Evolutionary conservation across 106 monocot genomes (phyloP).

Genomic region (Dendrobium officinale): DNA sequence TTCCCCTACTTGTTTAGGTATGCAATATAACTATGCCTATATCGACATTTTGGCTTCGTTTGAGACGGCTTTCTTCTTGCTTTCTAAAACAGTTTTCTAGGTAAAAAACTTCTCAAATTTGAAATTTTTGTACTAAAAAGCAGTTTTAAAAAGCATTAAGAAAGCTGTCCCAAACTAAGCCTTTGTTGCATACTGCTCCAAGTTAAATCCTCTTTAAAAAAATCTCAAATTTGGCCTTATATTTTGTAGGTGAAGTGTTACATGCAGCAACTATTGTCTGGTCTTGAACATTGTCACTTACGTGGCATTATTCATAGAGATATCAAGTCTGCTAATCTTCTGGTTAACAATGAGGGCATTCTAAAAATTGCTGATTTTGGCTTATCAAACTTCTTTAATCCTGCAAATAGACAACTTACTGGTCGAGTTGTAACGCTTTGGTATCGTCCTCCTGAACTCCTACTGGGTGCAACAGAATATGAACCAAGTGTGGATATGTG

Average conservation of each 20-base stretch:
- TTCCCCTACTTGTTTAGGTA: background rate
- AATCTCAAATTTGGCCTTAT: background rate
- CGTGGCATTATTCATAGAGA: conserved; percentile 78
- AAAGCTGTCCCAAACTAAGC: too few species aligned
- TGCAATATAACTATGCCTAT: background rate
- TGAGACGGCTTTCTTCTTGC: too few species aligned
- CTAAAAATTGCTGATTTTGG: conserved; percentile 91
- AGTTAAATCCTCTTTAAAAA: background rate
- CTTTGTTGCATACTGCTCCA: background rate
- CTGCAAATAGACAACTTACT: conserved; percentile 35
- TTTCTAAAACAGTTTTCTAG: too few species aligned
- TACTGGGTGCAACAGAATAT: conserved; percentile 77
- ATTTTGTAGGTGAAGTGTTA: conserved; percentile 75
- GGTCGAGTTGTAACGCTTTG: conserved; percentile 88
- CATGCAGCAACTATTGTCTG: conserved; percentile 75
- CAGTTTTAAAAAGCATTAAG: too few species aligned
- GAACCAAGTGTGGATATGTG: conserved; percentile 79
- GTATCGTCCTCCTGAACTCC: conserved; percentile 95
- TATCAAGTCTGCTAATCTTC: conserved; percentile 84
- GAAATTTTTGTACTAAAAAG: too few species aligned
- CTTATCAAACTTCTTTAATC: conserved; percentile 57
- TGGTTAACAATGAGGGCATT: conserved; percentile 71
- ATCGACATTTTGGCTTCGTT: background rate
- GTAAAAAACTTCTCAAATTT: too few species aligned
- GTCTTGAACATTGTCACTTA: conserved; percentile 79